Base-by-base conservation (phyloP, 2,329 filamentous ascomycete genomes). In the Emmonsiellopsis sp. region DNA sequence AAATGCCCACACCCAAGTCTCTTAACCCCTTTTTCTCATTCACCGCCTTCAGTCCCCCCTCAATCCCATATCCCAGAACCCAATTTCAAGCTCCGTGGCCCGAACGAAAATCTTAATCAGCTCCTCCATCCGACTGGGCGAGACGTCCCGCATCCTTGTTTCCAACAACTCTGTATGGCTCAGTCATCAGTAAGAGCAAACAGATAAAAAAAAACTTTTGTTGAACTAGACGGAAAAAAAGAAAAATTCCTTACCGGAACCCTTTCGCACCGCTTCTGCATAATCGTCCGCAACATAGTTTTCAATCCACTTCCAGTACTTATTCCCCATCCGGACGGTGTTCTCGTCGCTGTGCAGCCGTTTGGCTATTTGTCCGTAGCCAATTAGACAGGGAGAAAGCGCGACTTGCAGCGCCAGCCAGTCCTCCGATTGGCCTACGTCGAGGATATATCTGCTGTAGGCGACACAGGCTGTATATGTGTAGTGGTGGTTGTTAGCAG, bases 241-340 rank as follows among this genome's bases (percentile, higher is more conserved):
- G 34, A 33, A 6, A 31, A 43, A 32, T 7, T n/a, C 13, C 79
- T 69, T 72, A 88, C 87, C 82, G 52, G 78, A 82, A 21, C 88
- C 88, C 2, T 82, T 76, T 58, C 75, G 75, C 52, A 94, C 87
- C 5, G 88, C 87, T 57, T 83, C 76, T 0, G 76, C 71, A 60
- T 95, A 96, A 65, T 93, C 87, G 0, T 88, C 84, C 2, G 84
- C 86, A 13, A 87, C 81, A 65, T 96, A 97, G 63, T 88, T 94
- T 65, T 91, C 77, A 59, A 97, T 88, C 92, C 92, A 97, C 45
- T 83, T 80, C 85, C 87, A 93, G 72, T 95, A 97, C 14, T 72
- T 76, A 66, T 92, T 94, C 0, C 75, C 81, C 10, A 85, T 76
- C 40, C 77, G 76, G 48, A 73, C 62, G 37, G 83, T 86, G n/a